Evolutionary conservation across 1,139 yeast species (phyloP).

Genomic region (Debaryomyces sp.): DNA sequence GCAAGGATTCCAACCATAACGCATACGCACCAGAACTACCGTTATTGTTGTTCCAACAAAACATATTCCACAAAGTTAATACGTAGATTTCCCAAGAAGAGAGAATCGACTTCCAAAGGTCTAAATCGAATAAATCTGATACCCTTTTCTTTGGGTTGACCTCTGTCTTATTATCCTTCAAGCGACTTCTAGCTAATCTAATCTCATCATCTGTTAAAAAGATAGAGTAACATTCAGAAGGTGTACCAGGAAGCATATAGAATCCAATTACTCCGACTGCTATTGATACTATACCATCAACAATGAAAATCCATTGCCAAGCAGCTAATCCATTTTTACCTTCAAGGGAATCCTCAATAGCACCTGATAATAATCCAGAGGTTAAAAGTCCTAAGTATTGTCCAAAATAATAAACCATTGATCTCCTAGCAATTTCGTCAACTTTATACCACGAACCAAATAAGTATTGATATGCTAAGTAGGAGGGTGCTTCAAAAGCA

Average conservation of each 20-base stretch:
- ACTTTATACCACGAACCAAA: slow-evolving; percentile 62
- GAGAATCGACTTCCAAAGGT: slow-evolving; percentile 52
- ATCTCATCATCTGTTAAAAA: slow-evolving; percentile 67
- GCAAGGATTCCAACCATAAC: slow-evolving; percentile 45
- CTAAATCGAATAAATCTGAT: slow-evolving; percentile 31
- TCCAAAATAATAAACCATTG: slow-evolving; percentile 62
- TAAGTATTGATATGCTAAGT: slow-evolving; percentile 60
- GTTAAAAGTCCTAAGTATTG: slow-evolving; percentile 64
- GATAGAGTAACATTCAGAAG: slow-evolving; percentile 57
- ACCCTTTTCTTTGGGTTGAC: slow-evolving; percentile 28
- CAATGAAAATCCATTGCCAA: slow-evolving; percentile 77
- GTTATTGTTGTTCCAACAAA: slow-evolving; percentile 64
- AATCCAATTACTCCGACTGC: slow-evolving; percentile 65
- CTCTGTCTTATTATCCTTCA: slow-evolving; percentile 45
- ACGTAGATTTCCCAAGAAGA: slow-evolving; percentile 60
- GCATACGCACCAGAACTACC: slow-evolving; percentile 54
- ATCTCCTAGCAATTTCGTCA: slow-evolving; percentile 59
- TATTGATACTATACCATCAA: slow-evolving; percentile 64
- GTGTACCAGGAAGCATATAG: slow-evolving; percentile 70
- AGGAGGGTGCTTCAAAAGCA: slow-evolving; percentile 62
- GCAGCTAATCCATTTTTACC: slow-evolving; percentile 55
- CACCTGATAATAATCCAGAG: slow-evolving; percentile 66
- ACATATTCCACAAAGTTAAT: slow-evolving; percentile 53
- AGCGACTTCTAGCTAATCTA: slow-evolving; percentile 58
- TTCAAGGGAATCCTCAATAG: slow-evolving; percentile 50